Conservation (phyloP, 352 stramenopile species). For the Thraustotheca clavata region DNA sequence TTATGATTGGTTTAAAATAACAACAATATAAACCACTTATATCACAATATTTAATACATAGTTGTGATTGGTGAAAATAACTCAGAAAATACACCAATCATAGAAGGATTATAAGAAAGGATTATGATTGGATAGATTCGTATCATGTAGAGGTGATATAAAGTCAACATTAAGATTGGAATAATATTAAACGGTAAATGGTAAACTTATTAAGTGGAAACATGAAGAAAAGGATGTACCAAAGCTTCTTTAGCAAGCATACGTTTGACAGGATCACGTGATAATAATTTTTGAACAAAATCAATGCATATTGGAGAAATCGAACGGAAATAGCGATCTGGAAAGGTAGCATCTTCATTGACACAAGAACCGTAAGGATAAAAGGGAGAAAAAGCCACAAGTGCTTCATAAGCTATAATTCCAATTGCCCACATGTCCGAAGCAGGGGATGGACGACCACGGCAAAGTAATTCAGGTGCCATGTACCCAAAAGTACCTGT, state of each 20-base stretch:
- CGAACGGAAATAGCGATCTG: slow-evolving; percentile 6
- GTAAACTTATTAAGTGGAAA: too few species aligned
- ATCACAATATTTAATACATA: too few species aligned
- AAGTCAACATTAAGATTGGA: too few species aligned
- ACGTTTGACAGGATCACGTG: slow-evolving; percentile 59
- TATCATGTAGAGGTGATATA: too few species aligned
- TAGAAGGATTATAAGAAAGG: neutral
- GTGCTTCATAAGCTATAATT: slow-evolving; percentile 26
- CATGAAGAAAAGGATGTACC: slow-evolving; percentile 8
- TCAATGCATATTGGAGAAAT: slow-evolving; percentile 31
- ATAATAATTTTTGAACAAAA: slow-evolving; percentile 64
- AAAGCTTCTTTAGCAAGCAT: slow-evolving; percentile 24
- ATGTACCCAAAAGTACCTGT: slow-evolving; percentile 29
- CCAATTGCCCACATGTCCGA: slow-evolving; percentile 32
- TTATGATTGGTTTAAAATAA: too few species aligned
- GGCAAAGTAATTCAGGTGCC: slow-evolving; percentile 27
- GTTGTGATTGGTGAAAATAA: slow-evolving; percentile 7
- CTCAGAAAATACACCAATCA: slow-evolving; percentile 4
- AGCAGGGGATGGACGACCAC: slow-evolving; percentile 11
- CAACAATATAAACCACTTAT: too few species aligned
- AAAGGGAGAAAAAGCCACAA: slow-evolving; percentile 22
- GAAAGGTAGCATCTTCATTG: slow-evolving; percentile 12
- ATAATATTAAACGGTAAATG: too few species aligned
- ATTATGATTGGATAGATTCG: too few species aligned
- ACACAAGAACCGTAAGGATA: slow-evolving; percentile 21